Base-by-base conservation (phyloP, 1,284 basidiomycete genomes). In the Wolfiporia cocos region DNA sequence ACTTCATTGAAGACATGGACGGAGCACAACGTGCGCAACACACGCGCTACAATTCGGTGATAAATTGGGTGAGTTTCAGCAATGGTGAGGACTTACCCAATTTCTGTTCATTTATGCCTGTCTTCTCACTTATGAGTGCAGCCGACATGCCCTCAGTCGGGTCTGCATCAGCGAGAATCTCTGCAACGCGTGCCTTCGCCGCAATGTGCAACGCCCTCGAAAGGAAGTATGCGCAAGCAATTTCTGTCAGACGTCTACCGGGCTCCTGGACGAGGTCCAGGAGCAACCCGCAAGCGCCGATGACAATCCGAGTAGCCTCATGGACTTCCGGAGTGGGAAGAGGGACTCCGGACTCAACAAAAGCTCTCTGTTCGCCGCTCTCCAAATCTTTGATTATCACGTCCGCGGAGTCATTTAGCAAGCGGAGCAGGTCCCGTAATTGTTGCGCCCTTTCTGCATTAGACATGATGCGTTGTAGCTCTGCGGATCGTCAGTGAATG, bases 171-270 rank as follows among this genome's bases (percentile, higher is more conserved):
- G 36, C 42, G 18, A 52, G 23, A 24, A 51, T 23, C 22, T 51
- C 49, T 11, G 49, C 34, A 28, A 51, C 40, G 11, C 44, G 37
- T 3, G 34, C 26, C 28, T 49, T 32, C 9, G 32, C 42, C 2
- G 41, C 50, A 32, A 49, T 47, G 32, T 45, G 48, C 45, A 49
- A 20, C 2, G 50, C 50, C 5, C 48, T 29, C n/a, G 50, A 39
- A 31, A 42, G 35, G 36, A 39, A 45, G 33, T 35, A 47, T 20
- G 32, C n/a, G 23, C 18, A 22, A 4, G 33, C 23, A 11, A 49
- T 20, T 32, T 48, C 49, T 36, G 44, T 40, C n/a, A 47, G 20
- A n/a, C 49, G 44, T 14, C 10, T 22, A 14, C 23, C 31, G 1
- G 49, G 47, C 10, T 48, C 40, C 14, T 46, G 38, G 3, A 48